phyloP scores from a whole-genome alignment of 1,139 yeast genomes.

The Hemisphaericaspora subhashii region DNA sequence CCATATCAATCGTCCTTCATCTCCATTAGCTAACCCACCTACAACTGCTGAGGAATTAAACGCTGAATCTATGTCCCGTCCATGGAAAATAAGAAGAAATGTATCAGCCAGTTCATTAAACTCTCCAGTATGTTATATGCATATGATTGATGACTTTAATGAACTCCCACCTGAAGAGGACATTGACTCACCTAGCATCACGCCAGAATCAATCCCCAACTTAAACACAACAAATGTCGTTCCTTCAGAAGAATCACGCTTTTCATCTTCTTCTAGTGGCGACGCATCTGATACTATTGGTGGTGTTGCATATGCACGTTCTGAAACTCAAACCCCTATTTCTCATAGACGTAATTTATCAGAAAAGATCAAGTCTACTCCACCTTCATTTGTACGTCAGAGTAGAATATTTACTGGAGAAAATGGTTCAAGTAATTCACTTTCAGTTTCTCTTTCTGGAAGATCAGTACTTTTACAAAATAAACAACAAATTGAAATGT shows the following conservation, averaged over 20 bases:
- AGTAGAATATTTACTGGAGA: conserved; percentile 32
- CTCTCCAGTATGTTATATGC: conserved; percentile 5
- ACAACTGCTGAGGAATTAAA: background rate
- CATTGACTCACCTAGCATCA: background rate
- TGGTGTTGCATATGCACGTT: background rate
- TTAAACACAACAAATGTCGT: background rate
- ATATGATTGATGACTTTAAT: background rate
- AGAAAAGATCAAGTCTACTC: conserved; percentile 35
- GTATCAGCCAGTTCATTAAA: conserved; percentile 1
- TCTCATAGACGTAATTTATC: conserved; percentile 22
- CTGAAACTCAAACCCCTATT: background rate
- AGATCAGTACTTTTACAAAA: conserved; percentile 23
- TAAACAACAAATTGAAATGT: conserved; percentile 24
- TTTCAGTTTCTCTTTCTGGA: conserved; percentile 14
- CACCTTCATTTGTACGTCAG: conserved; percentile 41
- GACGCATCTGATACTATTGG: conserved; percentile 1
- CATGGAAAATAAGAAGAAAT: background rate
- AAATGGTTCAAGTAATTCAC: conserved; percentile 16
- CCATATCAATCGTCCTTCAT: conserved; percentile 3
- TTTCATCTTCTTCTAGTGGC: background rate
- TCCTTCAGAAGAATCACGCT: background rate
- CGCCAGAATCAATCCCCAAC: conserved; percentile 1
- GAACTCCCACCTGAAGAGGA: background rate
- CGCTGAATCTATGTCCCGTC: background rate
- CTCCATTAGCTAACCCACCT: conserved; percentile 5